Conservation (phyloP, 768 basidiomycete genomes). For the Tricholoma sp. region DNA sequence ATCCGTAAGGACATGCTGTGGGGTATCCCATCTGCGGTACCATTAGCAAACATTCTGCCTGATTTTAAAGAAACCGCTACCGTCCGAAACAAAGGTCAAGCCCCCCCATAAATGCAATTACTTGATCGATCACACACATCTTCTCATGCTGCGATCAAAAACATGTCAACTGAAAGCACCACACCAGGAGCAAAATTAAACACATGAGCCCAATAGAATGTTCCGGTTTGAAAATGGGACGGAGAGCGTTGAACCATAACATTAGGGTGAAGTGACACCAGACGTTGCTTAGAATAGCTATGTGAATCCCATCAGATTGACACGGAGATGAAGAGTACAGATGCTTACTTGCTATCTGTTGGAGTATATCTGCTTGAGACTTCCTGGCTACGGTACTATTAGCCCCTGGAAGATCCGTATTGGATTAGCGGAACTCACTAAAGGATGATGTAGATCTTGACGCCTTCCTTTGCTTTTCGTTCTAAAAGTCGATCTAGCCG, state of each 20-base stretch:
- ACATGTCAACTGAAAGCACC: not conserved
- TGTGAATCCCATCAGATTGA: conserved; percentile 5
- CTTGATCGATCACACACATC: conserved; percentile 93
- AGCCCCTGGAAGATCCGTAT: not conserved
- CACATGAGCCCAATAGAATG: conserved; percentile 98
- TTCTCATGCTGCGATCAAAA: conserved; percentile 78
- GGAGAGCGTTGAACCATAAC: conserved; percentile 97
- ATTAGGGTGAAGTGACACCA: conserved; percentile 80
- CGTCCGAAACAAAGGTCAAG: conserved; percentile 92
- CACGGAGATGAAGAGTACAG: conserved; percentile 5
- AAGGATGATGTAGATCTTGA: conserved; percentile 92
- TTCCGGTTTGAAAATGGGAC: conserved; percentile 95
- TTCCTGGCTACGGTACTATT: conserved; percentile 63
- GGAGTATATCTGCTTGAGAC: conserved; percentile 94
- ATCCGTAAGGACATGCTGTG: conserved; percentile 87
- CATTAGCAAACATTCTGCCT: not conserved
- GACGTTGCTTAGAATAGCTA: conserved; percentile 82
- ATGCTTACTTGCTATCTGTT: conserved; percentile 81
- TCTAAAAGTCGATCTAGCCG: conserved; percentile 83
- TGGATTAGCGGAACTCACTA: conserved; percentile 54
- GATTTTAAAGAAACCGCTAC: conserved; percentile 26
- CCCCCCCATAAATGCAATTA: conserved; percentile 98
- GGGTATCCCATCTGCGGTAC: conserved; percentile 80
- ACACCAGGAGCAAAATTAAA: conserved; percentile 20
- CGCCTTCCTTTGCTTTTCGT: conserved; percentile 90